Conservation (phyloP, 2,329 filamentous ascomycete genomes). For the Fusarium burgessii region DNA sequence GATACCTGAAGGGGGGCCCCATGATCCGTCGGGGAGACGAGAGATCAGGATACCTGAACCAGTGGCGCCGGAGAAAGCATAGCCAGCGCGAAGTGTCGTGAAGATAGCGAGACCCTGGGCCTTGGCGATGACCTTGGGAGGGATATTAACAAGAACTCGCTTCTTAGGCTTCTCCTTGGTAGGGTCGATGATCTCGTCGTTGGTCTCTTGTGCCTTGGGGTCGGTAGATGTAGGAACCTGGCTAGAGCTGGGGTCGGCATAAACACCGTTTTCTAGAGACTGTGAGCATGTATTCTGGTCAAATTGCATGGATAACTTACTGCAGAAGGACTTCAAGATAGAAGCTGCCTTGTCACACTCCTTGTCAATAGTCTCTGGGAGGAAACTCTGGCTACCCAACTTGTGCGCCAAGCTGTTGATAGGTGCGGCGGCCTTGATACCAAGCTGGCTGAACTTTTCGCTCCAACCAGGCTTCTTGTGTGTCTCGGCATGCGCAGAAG, state of each 20-base stretch:
- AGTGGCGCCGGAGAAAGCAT: slow-evolving; percentile 74
- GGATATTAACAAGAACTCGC: slow-evolving; percentile 66
- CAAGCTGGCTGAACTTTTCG: slow-evolving; percentile 49
- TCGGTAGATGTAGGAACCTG: slow-evolving; percentile 49
- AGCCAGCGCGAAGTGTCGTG: slow-evolving; percentile 75
- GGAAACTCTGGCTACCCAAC: slow-evolving; percentile 85
- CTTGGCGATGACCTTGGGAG: slow-evolving; percentile 70
- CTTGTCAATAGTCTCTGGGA: slow-evolving; percentile 86
- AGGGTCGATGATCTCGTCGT: slow-evolving; percentile 48
- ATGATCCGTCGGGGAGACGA: slow-evolving; percentile 72
- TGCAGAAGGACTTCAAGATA: slow-evolving; percentile 88
- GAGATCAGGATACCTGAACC: slow-evolving; percentile 75
- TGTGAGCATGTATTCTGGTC: neutral
- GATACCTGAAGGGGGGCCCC: slow-evolving; percentile 87
- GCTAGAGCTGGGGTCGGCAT: slow-evolving; percentile 53
- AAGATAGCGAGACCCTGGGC: slow-evolving; percentile 79
- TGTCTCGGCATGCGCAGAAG: slow-evolving; percentile 26
- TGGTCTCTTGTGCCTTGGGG: slow-evolving; percentile 47
- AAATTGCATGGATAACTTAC: slow-evolving; percentile 59
- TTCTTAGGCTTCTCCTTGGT: slow-evolving; percentile 57
- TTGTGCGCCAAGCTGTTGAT: slow-evolving; percentile 87
- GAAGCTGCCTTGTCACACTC: slow-evolving; percentile 91
- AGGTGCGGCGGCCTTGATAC: slow-evolving; percentile 70
- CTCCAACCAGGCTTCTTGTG: slow-evolving; percentile 48
- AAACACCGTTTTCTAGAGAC: slow-evolving; percentile 63